Base-by-base conservation (phyloP, 2,329 filamentous ascomycete genomes). In the Atkinsonella texensis region DNA sequence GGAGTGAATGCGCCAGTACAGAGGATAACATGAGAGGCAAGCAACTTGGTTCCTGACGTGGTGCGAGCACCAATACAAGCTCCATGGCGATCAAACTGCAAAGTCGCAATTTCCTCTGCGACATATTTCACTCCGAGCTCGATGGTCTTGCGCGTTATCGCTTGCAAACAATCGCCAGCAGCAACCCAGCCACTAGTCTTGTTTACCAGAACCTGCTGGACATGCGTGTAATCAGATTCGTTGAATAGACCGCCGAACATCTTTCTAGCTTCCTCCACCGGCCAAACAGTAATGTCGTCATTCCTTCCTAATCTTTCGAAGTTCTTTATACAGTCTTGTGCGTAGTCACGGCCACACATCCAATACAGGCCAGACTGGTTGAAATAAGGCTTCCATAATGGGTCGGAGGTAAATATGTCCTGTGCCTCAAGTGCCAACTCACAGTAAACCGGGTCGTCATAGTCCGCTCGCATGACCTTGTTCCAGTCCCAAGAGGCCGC, bases 401-500 rank as follows among this genome's bases (percentile, higher is more conserved):
- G 75, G 50, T 81, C 76, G 1, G 64, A 67, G 51, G 73, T 72
- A 72, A 82, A 87, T 0, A 79, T 65, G 49, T 81, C 75, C 59
- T 83, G 79, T 0, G 84, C 79, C 65, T 87, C 81, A 31, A 85
- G 72, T 0, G 77, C 84, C 18, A 87, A 71, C 48, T 74, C 65
- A 63, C 77, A 81, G 69, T 87, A 87, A 15, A 80, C 64, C 1
- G 77, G 67, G 58, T 84, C 79, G 51, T 77, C 72, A 66, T 87
- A 87, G 63, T 87, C 83, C 46, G 82, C 80, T 52, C 83, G 80
- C 15, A 87, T 74, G 31, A 85, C 81, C 65, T 86, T 87, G 69
- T 85, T 87, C 75, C 82, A 81, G 67, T 88, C 84, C 71, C 80
- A 84, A 0, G 84, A 86, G 0, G 84, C 84, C 33, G 81, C 83